Base-by-base conservation (phyloP, 768 basidiomycete species). In the Trametes punicea region DNA sequence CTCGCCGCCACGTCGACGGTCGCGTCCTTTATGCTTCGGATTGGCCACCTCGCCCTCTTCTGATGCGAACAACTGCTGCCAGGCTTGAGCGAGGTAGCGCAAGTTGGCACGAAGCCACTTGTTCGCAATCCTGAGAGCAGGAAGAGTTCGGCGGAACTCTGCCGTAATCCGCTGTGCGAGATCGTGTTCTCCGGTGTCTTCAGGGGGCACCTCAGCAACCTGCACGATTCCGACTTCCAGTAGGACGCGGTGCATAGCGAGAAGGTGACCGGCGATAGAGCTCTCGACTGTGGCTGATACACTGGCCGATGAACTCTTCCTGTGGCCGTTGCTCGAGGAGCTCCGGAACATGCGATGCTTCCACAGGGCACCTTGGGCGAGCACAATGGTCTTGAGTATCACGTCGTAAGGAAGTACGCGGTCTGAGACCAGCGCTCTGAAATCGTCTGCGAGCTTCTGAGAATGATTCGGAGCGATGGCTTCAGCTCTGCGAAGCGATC, bases 31-130 rank as follows among this genome's bases (percentile, higher is more conserved):
- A 16, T 26, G 23, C 53, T 45, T 59, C 34, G 55, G n/a, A 4
- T 29, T 25, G 39, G 71, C 25, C 65, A 65, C 54, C 66, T 48
- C 46, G 11, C 18, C 15, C 15, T 33, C 42, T 3, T 26, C 29
- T 6, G 36, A 18, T 0, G 34, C 25, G n/a, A 15, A 21, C 16
- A 38, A 26, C n/a, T 54, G 52, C 39, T 64, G 56, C 16, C 56
- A 64, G 73, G 72, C 76, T 44, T 82, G 80, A 34, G 73, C 64
- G 21, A 92, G 66, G 61, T 90, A 90, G 57, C 81, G 82, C 62
- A 83, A 71, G 67, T 98, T 92, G 4, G 83, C 83, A 27, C 80
- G 75, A 11, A 98, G 69, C 97, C 97, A 99, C 68, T 93, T 95
- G 65, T 85, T 86, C 4, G 87, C 84, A 52, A 98, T 85, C 18